Evolutionary conservation across 148 eudicot genomes (phyloP).

Genomic region (Pouteria glomerata): DNA sequence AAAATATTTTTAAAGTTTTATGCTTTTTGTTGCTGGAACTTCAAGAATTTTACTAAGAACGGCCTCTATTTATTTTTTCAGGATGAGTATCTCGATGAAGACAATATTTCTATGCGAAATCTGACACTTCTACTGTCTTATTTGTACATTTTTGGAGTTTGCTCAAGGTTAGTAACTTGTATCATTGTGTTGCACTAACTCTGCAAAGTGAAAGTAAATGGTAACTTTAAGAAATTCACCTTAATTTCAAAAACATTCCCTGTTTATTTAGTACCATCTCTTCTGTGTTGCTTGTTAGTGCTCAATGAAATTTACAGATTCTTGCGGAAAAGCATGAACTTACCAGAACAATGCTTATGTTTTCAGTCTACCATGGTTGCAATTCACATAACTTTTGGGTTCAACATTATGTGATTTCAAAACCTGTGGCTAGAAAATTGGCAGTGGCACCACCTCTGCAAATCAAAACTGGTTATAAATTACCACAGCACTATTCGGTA

Average conservation of each 20-base stretch:
- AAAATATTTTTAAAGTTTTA: background rate
- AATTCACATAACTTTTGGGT: background rate
- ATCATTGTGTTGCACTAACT: background rate
- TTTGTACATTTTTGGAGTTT: conserved; percentile 79
- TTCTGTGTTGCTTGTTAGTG: background rate
- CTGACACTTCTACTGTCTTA: conserved; percentile 84
- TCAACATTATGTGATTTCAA: background rate
- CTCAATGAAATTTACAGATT: background rate
- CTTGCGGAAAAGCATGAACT: background rate
- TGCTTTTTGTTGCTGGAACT: conserved; percentile 4
- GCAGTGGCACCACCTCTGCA: too few relatives aligned
- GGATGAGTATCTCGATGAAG: conserved; percentile 84
- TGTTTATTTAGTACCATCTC: background rate
- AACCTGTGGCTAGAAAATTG: background rate
- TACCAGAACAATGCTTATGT: background rate
- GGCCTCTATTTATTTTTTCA: conserved; percentile 23
- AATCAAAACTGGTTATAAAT: too few relatives aligned
- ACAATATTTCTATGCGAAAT: conserved; percentile 84
- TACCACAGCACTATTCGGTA: too few relatives aligned
- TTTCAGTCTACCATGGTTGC: background rate
- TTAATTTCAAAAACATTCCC: background rate
- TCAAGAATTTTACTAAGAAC: background rate
- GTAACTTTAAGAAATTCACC: background rate
- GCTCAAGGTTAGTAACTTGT: conserved; percentile 59
- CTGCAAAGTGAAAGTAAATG: background rate